Percentiles rank a stretch among this genome's conserved stretches.
phyloP scores from a whole-genome alignment of 768 basidiomycete species.

The Pulveroboletus sp. region DNA sequence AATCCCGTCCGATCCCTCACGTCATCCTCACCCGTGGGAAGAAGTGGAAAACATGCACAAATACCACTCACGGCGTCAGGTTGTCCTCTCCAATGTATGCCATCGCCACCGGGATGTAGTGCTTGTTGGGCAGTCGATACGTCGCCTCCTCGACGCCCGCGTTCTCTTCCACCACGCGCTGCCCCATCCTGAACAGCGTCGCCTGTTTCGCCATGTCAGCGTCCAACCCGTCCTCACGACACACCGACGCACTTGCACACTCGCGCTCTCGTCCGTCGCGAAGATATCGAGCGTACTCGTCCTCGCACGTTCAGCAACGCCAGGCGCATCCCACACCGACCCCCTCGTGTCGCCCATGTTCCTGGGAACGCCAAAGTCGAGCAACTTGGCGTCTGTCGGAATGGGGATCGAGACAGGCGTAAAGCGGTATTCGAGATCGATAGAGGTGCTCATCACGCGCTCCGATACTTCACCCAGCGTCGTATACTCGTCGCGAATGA shows the following conservation, averaged over 20 bases:
- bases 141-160: slow-evolving; percentile 51
- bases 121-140: slow-evolving; percentile 88
- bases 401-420: slow-evolving; percentile 39
- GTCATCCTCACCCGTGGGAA: slow-evolving; percentile 9
- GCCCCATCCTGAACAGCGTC: slow-evolving; percentile 86
- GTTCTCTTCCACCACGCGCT: slow-evolving; percentile 66
- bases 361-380: slow-evolving; percentile 44
- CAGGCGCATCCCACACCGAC: slow-evolving; percentile 54
- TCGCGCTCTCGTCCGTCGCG: slow-evolving; percentile 83
- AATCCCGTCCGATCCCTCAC: slow-evolving; percentile 7
- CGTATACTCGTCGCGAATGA: slow-evolving; percentile 84
- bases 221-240: not conserved
- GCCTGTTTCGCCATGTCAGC: slow-evolving; percentile 47
- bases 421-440: slow-evolving; percentile 75
- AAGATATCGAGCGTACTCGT: slow-evolving; percentile 73
- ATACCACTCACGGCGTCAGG: slow-evolving; percentile 50
- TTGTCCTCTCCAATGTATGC: slow-evolving; percentile 68
- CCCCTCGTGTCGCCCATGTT: slow-evolving; percentile 37
- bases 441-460: slow-evolving; percentile 83
- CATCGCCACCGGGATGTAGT: slow-evolving; percentile 89
- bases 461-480: slow-evolving; percentile 81
- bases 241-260: slow-evolving; percentile 66
- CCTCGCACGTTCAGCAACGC: slow-evolving; percentile 49
- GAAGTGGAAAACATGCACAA: not conserved
- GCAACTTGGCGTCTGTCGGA: slow-evolving; percentile 48